Evolutionary conservation across 2,329 filamentous ascomycete genomes (phyloP).

Genomic region (Diaporthe vexans): DNA sequence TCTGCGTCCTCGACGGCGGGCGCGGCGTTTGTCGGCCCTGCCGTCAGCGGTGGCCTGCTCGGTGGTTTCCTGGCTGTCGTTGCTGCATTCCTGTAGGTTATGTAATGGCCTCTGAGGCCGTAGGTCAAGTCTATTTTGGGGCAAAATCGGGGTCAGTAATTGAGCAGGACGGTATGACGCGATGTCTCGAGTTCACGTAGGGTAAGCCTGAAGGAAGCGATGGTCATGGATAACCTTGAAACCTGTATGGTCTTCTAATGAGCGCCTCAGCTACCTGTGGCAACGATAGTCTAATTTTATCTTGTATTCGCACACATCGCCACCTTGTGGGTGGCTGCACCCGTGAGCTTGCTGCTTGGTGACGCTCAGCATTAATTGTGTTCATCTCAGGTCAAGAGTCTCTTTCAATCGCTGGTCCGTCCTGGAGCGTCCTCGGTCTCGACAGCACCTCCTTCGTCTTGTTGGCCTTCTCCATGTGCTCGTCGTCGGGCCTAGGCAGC

Average conservation of each 20-base stretch:
- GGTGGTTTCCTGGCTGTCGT: conserved; percentile 32
- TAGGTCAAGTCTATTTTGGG: background rate
- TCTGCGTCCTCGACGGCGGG: conserved; percentile 20
- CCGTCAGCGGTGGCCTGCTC: conserved; percentile 31
- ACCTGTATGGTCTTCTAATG: conserved; percentile 10
- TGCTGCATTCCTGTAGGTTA: conserved; percentile 29
- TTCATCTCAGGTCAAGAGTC: background rate
- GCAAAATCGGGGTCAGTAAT: background rate
- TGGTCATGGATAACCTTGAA: background rate
- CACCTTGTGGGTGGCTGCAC: background rate
- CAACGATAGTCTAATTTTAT: conserved; percentile 30
- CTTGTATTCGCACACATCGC: background rate
- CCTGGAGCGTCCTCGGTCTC: background rate
- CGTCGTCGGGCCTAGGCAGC: conserved; percentile 49
- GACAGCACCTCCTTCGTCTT: conserved; percentile 20
- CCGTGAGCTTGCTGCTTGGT: background rate
- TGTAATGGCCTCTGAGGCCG: too few relatives aligned
- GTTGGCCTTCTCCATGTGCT: conserved; percentile 32
- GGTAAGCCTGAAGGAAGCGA: background rate
- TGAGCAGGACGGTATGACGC: background rate
- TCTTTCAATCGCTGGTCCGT: background rate
- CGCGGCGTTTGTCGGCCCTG: conserved; percentile 14
- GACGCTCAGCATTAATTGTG: background rate
- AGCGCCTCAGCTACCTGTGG: conserved; percentile 12
- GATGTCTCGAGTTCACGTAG: background rate